Base-by-base conservation (phyloP, 306 rosid genomes). In the Pyrus bretschneideri region DNA sequence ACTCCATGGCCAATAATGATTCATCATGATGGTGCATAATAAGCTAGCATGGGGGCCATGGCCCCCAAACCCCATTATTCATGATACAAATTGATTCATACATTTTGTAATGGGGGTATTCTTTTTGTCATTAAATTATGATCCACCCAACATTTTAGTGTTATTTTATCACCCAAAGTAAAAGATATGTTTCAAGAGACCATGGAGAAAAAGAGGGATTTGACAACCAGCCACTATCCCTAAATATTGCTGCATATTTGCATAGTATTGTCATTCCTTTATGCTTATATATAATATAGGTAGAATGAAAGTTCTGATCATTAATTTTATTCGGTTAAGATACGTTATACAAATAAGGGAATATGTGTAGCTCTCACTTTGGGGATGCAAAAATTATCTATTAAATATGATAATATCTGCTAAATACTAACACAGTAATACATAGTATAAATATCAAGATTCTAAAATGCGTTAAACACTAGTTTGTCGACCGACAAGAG, bases 1-100 rank as follows among this genome's bases (percentile, higher is more conserved):
- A 88, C 93, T 81, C 89, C 76, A 89, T 83, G 86, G 40, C 42
- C 80, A 80, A 82, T 71, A 79, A 86, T 89, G 21, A 85, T 89
- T 83, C 87, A 78, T 57, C 81, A 83, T 88, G 70, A 80, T 70
- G 57, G 49, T 69, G 67, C 76, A 40, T 33, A 35, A 38, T 18
- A 38, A 72, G 67, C 44, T 38, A 73, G 38, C 14, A 62, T 23
- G 59, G 70, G 59, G 67, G 30, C 70, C 21, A 17, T 40, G 30
- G 27, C 55, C 77, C 76, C 19, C 69, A 64, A 60, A 27, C 61
- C 45, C 70, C 35, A 27, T 27, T 23, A 30, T 54, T 30, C 74
- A 70, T 70, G 38, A 25, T 40, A 11, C 21, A 33, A 31, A 31
- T 35, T 4, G 64, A 76, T 54, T 77, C 86, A 82, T 80, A 35